Conservation (phyloP, 768 basidiomycete genomes). For the Tremella yokohamensis region DNA sequence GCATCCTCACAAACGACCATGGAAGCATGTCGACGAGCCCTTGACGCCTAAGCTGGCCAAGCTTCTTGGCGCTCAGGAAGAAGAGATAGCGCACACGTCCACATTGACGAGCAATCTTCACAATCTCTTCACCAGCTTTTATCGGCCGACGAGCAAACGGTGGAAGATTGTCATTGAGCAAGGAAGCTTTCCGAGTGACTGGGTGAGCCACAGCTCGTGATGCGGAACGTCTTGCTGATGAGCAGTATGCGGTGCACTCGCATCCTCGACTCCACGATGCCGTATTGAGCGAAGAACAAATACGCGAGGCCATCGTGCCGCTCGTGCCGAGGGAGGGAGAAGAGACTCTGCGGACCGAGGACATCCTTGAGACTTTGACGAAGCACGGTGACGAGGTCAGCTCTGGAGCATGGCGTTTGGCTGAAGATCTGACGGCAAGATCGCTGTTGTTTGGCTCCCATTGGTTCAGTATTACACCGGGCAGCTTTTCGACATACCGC, state of each 20-base stretch:
- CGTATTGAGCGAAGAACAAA: slow-evolving; percentile 54
- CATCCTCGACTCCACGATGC: slow-evolving; percentile 77
- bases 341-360: slow-evolving; percentile 76
- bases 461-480: slow-evolving; percentile 98
- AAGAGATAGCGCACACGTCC: slow-evolving; percentile 93
- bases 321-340: slow-evolving; percentile 78
- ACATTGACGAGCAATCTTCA: slow-evolving; percentile 93
- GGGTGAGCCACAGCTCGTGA: slow-evolving; percentile 57
- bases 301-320: slow-evolving; percentile 67
- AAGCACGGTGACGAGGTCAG: slow-evolving; percentile 53
- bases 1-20: slow-evolving; percentile 78
- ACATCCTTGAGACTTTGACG: slow-evolving; percentile 73
- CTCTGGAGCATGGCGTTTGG: background rate
- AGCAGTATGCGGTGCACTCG: slow-evolving; percentile 92
- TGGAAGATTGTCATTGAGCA: slow-evolving; percentile 95
- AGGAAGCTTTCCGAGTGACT: slow-evolving; percentile 93
- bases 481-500: slow-evolving; percentile 83
- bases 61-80: slow-evolving; percentile 77
- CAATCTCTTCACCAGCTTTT: slow-evolving; percentile 90
- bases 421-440: slow-evolving; percentile 46
- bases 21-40: slow-evolving; percentile 72
- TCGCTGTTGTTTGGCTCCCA: slow-evolving; percentile 87
- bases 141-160: slow-evolving; percentile 75
- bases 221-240: slow-evolving; percentile 1
- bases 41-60: slow-evolving; percentile 72